phyloP scores from a whole-genome alignment of 176 grass and related monocot species.

The Bothriochloa decipiens region DNA sequence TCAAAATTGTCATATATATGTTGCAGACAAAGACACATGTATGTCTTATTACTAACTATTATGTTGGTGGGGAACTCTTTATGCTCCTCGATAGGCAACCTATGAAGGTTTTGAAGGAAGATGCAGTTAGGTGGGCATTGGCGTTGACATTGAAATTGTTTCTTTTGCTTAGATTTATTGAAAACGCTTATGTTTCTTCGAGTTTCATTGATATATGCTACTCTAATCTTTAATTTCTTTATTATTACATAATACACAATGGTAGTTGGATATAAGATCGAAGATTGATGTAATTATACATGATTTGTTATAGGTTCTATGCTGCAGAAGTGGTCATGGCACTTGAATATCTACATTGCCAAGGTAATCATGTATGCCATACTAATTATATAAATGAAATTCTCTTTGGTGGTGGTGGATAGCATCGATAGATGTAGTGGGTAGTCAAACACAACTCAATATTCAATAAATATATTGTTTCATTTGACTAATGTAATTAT shows the following conservation, averaged over 20 bases:
- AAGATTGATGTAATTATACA: slow-evolving; percentile 20
- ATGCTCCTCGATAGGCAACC: slow-evolving; percentile 85
- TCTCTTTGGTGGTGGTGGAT: neutral
- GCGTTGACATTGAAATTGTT: slow-evolving; percentile 36
- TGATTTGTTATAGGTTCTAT: slow-evolving; percentile 68
- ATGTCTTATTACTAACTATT: slow-evolving; percentile 91
- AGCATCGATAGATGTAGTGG: neutral
- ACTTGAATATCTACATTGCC: slow-evolving; percentile 96
- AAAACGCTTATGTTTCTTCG: neutral
- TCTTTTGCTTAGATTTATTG: neutral
- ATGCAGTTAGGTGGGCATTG: slow-evolving; percentile 82
- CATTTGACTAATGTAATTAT: neutral
- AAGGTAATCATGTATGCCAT: slow-evolving; percentile 56
- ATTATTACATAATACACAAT: neutral
- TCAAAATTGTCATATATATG: neutral
- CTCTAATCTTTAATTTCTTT: neutral
- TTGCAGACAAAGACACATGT: slow-evolving; percentile 90
- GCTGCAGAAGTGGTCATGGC: slow-evolving; percentile 86
- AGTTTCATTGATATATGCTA: neutral
- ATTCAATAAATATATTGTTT: neutral
- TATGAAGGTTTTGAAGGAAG: slow-evolving; percentile 76
- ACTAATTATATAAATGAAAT: neutral
- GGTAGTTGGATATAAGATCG: neutral
- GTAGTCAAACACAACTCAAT: neutral
- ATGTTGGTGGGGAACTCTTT: slow-evolving; percentile 89